phyloP scores from a whole-genome alignment of 352 stramenopile species.

The Phytophthora europaea region DNA sequence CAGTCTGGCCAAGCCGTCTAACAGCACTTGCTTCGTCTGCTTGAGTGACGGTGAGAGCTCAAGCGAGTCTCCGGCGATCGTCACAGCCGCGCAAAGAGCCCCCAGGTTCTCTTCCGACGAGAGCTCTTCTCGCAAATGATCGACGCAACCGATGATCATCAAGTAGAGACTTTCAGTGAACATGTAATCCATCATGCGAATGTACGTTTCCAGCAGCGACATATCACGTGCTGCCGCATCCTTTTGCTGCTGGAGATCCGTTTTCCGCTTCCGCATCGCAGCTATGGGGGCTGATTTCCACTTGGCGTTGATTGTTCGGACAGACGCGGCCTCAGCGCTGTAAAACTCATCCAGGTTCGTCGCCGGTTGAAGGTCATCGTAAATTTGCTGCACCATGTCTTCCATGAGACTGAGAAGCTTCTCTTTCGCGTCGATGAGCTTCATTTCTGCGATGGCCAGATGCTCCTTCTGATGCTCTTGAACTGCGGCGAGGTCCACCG shows the following conservation, averaged over 20 bases:
- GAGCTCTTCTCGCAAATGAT: slow-evolving; percentile 47
- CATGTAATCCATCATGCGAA: slow-evolving; percentile 78
- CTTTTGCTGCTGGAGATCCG: slow-evolving; percentile 46
- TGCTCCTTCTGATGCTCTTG: slow-evolving; percentile 62
- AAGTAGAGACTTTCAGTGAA: slow-evolving; percentile 75
- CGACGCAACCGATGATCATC: slow-evolving; percentile 65
- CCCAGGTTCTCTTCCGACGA: slow-evolving; percentile 49
- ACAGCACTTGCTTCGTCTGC: slow-evolving; percentile 63
- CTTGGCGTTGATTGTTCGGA: slow-evolving; percentile 61
- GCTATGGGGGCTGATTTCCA: slow-evolving; percentile 76
- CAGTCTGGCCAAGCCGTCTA: slow-evolving; percentile 60
- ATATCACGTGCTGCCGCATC: slow-evolving; percentile 59
- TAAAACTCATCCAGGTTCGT: slow-evolving; percentile 68
- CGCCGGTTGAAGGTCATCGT: slow-evolving; percentile 47
- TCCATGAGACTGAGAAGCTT: slow-evolving; percentile 60
- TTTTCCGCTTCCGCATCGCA: slow-evolving; percentile 47
- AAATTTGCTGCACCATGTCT: slow-evolving; percentile 60
- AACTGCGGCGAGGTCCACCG: slow-evolving; percentile 45
- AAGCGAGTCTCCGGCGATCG: slow-evolving; percentile 51
- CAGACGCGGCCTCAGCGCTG: slow-evolving; percentile 42
- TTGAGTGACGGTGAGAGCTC: slow-evolving; percentile 53
- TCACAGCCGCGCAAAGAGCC: slow-evolving; percentile 58
- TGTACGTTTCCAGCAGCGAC: slow-evolving; percentile 54
- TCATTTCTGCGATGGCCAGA: slow-evolving; percentile 54
- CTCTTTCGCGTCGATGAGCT: slow-evolving; percentile 75